Base-by-base conservation (phyloP, 2,329 filamentous ascomycete genomes). In the Uncinocarpus reesii region DNA sequence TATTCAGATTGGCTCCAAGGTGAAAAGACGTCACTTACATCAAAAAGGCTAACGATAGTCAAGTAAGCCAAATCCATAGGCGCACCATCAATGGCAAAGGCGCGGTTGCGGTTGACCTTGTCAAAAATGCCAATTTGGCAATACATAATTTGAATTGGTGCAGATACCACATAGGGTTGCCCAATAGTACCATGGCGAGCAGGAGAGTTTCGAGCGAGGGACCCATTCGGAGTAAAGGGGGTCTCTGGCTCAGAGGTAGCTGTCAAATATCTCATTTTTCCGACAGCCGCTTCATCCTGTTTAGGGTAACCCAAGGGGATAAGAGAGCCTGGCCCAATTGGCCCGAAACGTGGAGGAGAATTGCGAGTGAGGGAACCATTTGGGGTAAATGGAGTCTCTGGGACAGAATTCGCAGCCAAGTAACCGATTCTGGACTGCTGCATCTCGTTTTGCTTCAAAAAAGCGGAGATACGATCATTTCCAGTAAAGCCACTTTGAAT, bases 31-130 rank as follows among this genome's bases (percentile, higher is more conserved):
- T 26, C 29, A 59, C 64, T 60, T 59, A 71, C 68, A 44, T 62
- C 62, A 52, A 70, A 68, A 53, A 69, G 57, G 16, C 57, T 58
- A 45, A 62, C 60, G 29, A 71, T 51, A n/a, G 59, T 56, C 53
- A 62, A 55, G 26, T 64, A 63, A 16, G 63, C 58, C 21, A 62
- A 56, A 34, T 57, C 55, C 32, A 53, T 48, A 15, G 63, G 57
- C 34, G 64, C 57, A 49, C 60, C 62, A 45, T 65, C 60, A 54
- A 64, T 57, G 37, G 59, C 55, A 41, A 67, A 57, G 34, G 64
- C 57, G 35, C 63, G 59, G 48, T 52, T 57, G 23, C 58, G 56
- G 50, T 57, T 59, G 34, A 61, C 60, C 24, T 34, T 23, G 15
- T 60, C 60, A 47, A 57, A 53, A n/a, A 57, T 52, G 18, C 56